phyloP scores from a whole-genome alignment of 176 grass and related monocot species.

The Miscanthus lutarioriparius region DNA sequence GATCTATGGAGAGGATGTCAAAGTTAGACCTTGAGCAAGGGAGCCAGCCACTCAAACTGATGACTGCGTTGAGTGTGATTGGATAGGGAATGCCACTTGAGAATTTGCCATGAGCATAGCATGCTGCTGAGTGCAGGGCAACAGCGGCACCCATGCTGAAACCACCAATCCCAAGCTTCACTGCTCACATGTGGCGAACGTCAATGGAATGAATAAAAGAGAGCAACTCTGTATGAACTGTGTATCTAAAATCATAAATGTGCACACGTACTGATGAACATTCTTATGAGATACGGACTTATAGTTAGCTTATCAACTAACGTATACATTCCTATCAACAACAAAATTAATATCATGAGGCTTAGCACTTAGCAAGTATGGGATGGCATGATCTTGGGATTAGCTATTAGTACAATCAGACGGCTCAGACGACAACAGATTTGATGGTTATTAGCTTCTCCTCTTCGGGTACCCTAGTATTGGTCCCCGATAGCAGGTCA shows the following conservation, averaged over 20 bases:
- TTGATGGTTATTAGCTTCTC: too few relatives aligned
- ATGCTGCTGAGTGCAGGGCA: constrained; percentile 70
- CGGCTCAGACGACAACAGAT: constrained; percentile 80
- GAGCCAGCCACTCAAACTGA: constrained; percentile 94
- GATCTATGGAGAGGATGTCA: not conserved
- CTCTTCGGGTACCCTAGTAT: too few relatives aligned
- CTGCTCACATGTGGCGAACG: constrained; percentile 37
- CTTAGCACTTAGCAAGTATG: not conserved
- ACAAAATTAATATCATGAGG: not conserved
- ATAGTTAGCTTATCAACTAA: not conserved
- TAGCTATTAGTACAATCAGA: constrained; percentile 60
- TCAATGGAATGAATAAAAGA: not conserved
- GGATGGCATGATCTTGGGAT: constrained; percentile 1
- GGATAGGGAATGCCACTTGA: constrained; percentile 66
- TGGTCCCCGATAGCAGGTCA: too few relatives aligned
- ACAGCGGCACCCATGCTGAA: constrained; percentile 78
- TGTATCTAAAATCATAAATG: not conserved
- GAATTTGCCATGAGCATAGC: constrained; percentile 74
- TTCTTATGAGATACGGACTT: not conserved
- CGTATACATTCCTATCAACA: not conserved
- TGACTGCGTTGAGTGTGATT: constrained; percentile 51
- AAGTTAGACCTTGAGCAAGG: constrained; percentile 82
- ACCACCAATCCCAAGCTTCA: constrained; percentile 89
- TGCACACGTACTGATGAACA: too few relatives aligned
- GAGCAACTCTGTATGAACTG: not conserved